Conservation (phyloP, 495 filamentous ascomycete genomes). For the Trichoderma orchidacearum region DNA sequence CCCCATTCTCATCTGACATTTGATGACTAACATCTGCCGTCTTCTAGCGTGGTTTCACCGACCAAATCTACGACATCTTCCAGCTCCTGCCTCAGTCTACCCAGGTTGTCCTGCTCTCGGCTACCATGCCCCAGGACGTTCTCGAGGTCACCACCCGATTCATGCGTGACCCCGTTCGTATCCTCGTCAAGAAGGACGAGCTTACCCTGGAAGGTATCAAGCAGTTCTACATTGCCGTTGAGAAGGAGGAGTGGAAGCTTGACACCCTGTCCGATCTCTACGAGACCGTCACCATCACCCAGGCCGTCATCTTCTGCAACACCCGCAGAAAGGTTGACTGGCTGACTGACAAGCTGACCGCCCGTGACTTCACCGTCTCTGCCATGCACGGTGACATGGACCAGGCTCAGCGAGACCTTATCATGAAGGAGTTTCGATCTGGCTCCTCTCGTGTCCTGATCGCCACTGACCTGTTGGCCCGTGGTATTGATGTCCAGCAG, state of each 20-base stretch:
- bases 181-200: constrained; percentile 99
- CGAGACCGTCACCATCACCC: constrained; percentile 96
- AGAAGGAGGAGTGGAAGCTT: constrained; percentile 99
- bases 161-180: constrained; percentile 97
- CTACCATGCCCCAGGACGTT: constrained; percentile 94
- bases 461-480: constrained; percentile 91
- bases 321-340: constrained; percentile 98
- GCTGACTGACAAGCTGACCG: constrained; percentile 97
- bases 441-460: constrained; percentile 96
- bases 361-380: constrained; percentile 94
- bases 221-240: constrained; percentile 98
- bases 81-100: constrained; percentile 90
- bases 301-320: constrained; percentile 99
- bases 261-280: constrained; percentile 99
- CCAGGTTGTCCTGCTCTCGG: constrained; percentile 95
- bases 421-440: constrained; percentile 98
- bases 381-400: constrained; percentile 99
- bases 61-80: constrained; percentile 99
- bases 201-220: constrained; percentile 96
- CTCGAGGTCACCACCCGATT: constrained; percentile 99
- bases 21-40: neutral
- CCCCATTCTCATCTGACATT: neutral
- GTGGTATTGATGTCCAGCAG: constrained; percentile 98
- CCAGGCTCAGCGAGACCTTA: constrained; percentile 90
- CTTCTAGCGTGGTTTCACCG: constrained; percentile 78